Evolutionary conservation across 805 yeast genomes (phyloP), one percentile per base, ranked within the genome.

Genomic region (Myxozyma geophila): DNA sequence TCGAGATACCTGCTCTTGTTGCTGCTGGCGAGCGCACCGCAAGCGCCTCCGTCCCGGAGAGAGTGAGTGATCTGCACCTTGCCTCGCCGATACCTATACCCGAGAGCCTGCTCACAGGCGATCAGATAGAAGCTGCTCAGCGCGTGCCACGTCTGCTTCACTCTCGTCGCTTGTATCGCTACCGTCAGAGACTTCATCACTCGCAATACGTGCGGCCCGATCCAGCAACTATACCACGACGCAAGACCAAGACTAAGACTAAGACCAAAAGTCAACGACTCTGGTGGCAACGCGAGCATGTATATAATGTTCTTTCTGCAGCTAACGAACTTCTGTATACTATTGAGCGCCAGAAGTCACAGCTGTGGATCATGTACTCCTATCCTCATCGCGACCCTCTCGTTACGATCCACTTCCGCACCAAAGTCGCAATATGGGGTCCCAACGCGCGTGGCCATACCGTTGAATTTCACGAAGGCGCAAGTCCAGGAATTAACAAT

Each of bases 201-300:
- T 40, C 33, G 1, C 57, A 10, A 17, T 19, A 44, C 37, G 43
- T 56, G 28, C 44, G 17, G 40, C 48, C 21, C 23, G 48, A 33
- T 13, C 21, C 49, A 7, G 33, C 40, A 21, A 4, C 46, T 23
- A 17, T 53, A 35, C 35, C 56, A 46, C 37, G 17, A 13, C 47
- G 19, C 2, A 28, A 19, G 7, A 7, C 7, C 10, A 52, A 52
- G 55, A 10, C 23, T n/a, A n/a, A 7, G 17, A 21, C 36, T 37
- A 46, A 19, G 35, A 50, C 21, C 2, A n/a, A 9, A 7, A 19
- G 19, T 35, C 33, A 44, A 10, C 48, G 43, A 10, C 59, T 17
- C 10, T 64, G 67, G 67, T 63, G 67, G 67, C 67, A 64, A 40
- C 64, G 67, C 13, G 57, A 56, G 17, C 67, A 64, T 36, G 67